Conservation (phyloP, 805 yeast genomes). For the Hanseniaspora mollemarum region DNA sequence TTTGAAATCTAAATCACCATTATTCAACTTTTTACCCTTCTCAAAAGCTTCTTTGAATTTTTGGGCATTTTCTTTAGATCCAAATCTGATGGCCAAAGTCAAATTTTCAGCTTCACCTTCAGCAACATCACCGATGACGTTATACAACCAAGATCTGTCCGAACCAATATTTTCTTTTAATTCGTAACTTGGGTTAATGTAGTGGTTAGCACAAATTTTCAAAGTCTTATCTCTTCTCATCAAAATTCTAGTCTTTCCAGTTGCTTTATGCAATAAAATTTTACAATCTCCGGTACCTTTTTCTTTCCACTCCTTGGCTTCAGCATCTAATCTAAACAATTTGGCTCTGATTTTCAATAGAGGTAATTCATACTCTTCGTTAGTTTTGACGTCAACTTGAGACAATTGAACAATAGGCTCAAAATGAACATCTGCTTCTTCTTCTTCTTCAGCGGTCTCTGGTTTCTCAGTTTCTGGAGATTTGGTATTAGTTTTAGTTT, state of each 20-base stretch:
- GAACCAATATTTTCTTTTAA: conserved; percentile 90
- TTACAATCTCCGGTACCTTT: conserved; percentile 98
- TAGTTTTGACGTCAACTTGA: conserved; percentile 91
- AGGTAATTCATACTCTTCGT: conserved; percentile 82
- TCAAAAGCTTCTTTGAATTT: conserved; percentile 87
- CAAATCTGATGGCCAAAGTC: conserved; percentile 93
- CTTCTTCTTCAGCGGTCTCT: conserved; percentile 26
- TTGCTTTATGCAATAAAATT: conserved; percentile 76
- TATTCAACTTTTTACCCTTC: conserved; percentile 63
- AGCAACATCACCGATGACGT: conserved; percentile 84
- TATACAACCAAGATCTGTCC: conserved; percentile 97
- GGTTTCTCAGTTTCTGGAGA: conserved; percentile 2
- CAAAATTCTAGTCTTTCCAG: conserved; percentile 74
- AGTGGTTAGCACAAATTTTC: conserved; percentile 96
- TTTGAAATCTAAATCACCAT: conserved; percentile 26
- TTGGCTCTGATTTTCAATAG: conserved; percentile 84
- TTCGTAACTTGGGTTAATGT: conserved; percentile 66
- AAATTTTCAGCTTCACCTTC: conserved; percentile 95
- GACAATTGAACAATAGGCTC: conserved; percentile 93
- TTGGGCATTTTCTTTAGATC: conserved; percentile 85
- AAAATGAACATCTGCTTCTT: conserved; percentile 68
- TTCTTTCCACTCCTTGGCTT: conserved; percentile 93
- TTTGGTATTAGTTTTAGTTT: neutral
- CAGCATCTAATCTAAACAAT: conserved; percentile 78
- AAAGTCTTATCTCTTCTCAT: conserved; percentile 99